Conservation (phyloP, 2,329 filamentous ascomycete genomes). For the Exserohilum turcica region DNA sequence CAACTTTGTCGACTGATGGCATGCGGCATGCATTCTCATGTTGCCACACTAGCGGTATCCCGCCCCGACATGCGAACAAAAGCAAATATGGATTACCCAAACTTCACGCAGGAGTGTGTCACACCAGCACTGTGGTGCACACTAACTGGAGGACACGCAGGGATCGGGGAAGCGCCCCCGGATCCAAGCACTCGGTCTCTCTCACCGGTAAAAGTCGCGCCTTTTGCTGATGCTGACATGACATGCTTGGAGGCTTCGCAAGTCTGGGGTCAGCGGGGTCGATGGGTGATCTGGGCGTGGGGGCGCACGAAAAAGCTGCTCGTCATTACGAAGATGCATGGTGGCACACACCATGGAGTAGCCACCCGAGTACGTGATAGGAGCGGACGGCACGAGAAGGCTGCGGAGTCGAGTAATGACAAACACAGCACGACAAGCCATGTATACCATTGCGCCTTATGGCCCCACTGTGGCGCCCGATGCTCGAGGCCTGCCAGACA, state of each 20-base stretch:
- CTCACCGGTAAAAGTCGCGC: conserved; percentile 22
- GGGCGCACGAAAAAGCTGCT: conserved; percentile 18
- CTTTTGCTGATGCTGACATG: conserved; percentile 19
- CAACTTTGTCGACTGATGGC: conserved; percentile 11
- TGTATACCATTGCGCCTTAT: conserved; percentile 1
- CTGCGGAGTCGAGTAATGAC: conserved; percentile 2
- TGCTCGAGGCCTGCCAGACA: not conserved
- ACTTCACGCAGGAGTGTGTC: conserved; percentile 18
- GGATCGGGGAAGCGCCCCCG: conserved; percentile 29
- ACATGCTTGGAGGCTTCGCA: conserved; percentile 11
- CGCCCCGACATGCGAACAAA: conserved; percentile 18
- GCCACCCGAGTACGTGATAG: conserved; percentile 11
- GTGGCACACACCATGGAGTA: conserved; percentile 1
- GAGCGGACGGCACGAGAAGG: not conserved
- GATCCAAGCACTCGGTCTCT: conserved; percentile 28
- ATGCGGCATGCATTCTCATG: conserved; percentile 11
- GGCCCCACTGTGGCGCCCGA: conserved; percentile 7
- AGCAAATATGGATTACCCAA: conserved; percentile 17
- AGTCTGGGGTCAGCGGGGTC: conserved; percentile 23
- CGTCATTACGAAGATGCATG: conserved; percentile 6
- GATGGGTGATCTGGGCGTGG: conserved; percentile 17
- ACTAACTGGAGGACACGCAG: conserved; percentile 18
- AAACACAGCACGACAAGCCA: conserved; percentile 9
- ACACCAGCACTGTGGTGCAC: conserved; percentile 16
- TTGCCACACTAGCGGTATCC: conserved; percentile 24